phyloP scores from a whole-genome alignment of 805 yeast genomes.

The Wickerhamomyces bovis region DNA sequence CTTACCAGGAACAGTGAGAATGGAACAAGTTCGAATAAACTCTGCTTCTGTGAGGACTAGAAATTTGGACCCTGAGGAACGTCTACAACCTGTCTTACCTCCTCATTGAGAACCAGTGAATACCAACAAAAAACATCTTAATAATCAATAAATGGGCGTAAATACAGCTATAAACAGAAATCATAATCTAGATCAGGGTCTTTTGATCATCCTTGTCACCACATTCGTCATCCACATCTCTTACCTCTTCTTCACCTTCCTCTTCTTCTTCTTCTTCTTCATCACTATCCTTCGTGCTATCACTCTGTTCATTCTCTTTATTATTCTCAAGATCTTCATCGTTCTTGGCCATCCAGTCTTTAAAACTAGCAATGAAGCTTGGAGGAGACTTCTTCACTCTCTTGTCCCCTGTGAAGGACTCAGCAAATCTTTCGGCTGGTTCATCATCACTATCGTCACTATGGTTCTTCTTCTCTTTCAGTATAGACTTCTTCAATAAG shows the following conservation, averaged over 20 bases:
- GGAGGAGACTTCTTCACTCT: slow-evolving; percentile 17
- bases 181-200: neutral
- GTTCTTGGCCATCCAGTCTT: slow-evolving; percentile 30
- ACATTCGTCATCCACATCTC: neutral
- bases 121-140: too few species aligned
- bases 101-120: too few species aligned
- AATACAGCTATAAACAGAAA: neutral
- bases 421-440: slow-evolving; percentile 30
- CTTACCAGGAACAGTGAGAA: too few species aligned
- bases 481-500: slow-evolving; percentile 40
- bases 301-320: neutral
- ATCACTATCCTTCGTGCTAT: slow-evolving; percentile 4
- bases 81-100: too few species aligned
- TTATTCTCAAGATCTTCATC: slow-evolving; percentile 11
- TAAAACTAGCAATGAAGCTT: slow-evolving; percentile 25
- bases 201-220: slow-evolving; percentile 1
- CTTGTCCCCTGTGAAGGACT: slow-evolving; percentile 60
- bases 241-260: neutral
- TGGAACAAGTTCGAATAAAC: too few species aligned
- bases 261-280: slow-evolving; percentile 1
- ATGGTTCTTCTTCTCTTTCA: slow-evolving; percentile 19
- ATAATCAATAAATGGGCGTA: neutral
- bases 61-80: too few species aligned
- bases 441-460: slow-evolving; percentile 21
- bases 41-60: too few species aligned